Evolutionary conservation across 352 stramenopile species (phyloP).

Genomic region (Phytophthora pseudosyringae): DNA sequence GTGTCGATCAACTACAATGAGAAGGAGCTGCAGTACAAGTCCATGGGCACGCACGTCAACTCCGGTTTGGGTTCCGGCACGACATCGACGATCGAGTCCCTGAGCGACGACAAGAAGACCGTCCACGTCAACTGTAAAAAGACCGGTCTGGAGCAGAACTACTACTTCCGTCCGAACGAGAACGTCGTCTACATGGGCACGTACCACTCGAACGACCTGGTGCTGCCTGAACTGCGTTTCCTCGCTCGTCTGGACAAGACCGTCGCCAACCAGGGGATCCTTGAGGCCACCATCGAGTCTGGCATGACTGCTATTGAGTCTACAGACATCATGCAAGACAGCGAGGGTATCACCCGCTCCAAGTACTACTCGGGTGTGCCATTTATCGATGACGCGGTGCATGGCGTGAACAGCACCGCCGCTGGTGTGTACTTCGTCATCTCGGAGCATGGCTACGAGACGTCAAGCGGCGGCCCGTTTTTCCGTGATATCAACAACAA

Average conservation of each 20-base stretch:
- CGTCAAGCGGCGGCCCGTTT: slow-evolving; percentile 51
- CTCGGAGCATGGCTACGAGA: slow-evolving; percentile 53
- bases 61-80: slow-evolving; percentile 40
- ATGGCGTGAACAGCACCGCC: slow-evolving; percentile 44
- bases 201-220: slow-evolving; percentile 42
- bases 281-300: slow-evolving; percentile 42
- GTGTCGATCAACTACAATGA: slow-evolving; percentile 45
- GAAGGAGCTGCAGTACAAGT: slow-evolving; percentile 53
- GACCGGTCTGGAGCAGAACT: slow-evolving; percentile 39
- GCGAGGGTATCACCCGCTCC: slow-evolving; percentile 41
- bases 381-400: slow-evolving; percentile 45
- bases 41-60: slow-evolving; percentile 50
- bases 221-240: slow-evolving; percentile 54
- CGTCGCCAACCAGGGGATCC: slow-evolving; percentile 43
- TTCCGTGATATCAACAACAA: slow-evolving; percentile 72
- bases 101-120: slow-evolving; percentile 47
- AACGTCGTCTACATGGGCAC: slow-evolving; percentile 67
- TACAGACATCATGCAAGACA: slow-evolving; percentile 43
- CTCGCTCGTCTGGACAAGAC: slow-evolving; percentile 47
- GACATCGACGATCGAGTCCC: slow-evolving; percentile 37
- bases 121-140: slow-evolving; percentile 51
- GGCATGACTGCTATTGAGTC: slow-evolving; percentile 47
- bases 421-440: slow-evolving; percentile 62
- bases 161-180: slow-evolving; percentile 51
- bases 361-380: slow-evolving; percentile 53